phyloP scores from a whole-genome alignment of 495 filamentous ascomycete species.

The Tuber umbilicatum region DNA sequence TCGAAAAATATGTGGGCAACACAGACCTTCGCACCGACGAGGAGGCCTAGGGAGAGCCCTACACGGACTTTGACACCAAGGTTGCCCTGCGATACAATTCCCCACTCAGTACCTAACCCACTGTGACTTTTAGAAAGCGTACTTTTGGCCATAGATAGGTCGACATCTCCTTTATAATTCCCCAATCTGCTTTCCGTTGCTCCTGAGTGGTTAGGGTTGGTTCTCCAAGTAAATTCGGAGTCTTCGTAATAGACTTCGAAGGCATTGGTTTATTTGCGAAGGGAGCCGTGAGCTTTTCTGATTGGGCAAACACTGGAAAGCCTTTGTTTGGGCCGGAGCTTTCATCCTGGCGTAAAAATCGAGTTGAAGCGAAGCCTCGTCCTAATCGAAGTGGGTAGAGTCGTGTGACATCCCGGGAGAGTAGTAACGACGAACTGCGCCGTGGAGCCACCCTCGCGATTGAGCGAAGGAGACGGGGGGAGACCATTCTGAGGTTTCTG shows the following conservation, averaged over 20 bases:
- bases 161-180: slow-evolving; percentile 96
- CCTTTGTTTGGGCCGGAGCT: background rate
- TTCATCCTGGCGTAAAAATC: background rate
- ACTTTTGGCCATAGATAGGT: slow-evolving; percentile 95
- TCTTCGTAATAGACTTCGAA: background rate
- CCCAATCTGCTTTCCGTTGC: slow-evolving; percentile 95
- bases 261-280: background rate
- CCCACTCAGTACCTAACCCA: slow-evolving; percentile 1
- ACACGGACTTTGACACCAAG: slow-evolving; percentile 77
- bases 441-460: slow-evolving; percentile 21
- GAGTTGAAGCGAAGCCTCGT: slow-evolving; percentile 19
- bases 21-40: slow-evolving; percentile 72
- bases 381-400: slow-evolving; percentile 5
- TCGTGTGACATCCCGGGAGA: background rate
- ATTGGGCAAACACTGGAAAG: background rate
- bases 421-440: slow-evolving; percentile 10
- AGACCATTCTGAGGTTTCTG: slow-evolving; percentile 22
- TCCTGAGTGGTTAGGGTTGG: slow-evolving; percentile 56
- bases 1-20: background rate
- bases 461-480: slow-evolving; percentile 28
- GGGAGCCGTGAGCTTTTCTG: background rate
- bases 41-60: slow-evolving; percentile 65
- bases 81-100: slow-evolving; percentile 53
- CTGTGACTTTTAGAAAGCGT: slow-evolving; percentile 18
- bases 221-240: slow-evolving; percentile 26